Evolutionary conservation across 1,139 yeast genomes (phyloP), one percentile per base, ranked within the genome.

Genomic region (Tardiomyces depauwii): DNA sequence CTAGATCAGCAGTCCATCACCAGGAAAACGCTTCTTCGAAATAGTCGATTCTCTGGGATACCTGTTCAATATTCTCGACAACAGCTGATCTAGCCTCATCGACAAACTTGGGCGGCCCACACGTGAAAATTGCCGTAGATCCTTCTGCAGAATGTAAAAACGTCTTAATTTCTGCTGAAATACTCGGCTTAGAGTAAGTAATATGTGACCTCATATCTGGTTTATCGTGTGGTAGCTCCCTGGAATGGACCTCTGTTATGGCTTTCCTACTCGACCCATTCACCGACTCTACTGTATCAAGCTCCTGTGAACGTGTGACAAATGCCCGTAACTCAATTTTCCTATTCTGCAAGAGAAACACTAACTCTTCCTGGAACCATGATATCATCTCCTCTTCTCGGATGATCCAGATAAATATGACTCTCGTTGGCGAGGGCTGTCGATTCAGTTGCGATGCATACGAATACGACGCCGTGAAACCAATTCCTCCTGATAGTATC

Each of bases 401-500:
- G 2, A 73, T 62, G 2, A 72, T 66, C 83, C 83, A 78, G 14
- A 66, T 48, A 46, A 78, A 62, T 46, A 68, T 66, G 39, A 74
- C 52, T 10, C 52, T 48, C 45, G 10, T 4, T 30, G 36, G 36
- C 11, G 16, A 30, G 10, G n/a, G n/a, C 39, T 47, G 40, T 19
- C 52, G 42, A 30, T 18, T 44, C 10, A 56, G 42, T 6, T 43
- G 38, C 19, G 51, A 42, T 6, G 59, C 55, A 44, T 54, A 49
- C 13, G 55, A 45, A 59, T 59, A 51, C 6, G 51, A 41, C 2
- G 78, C 77, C 1, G 86, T 79, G 47, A 80, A 67, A 58, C 87
- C 87, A 52, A 77, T 79, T 48, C 84, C 83, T 53, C 82, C 78
- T 2, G 76, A 73, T 48, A 78, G 53, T 47, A 78, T 65, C 7